Base-by-base conservation (phyloP, 176 grass and related monocot genomes). In the Zizania latifolia region DNA sequence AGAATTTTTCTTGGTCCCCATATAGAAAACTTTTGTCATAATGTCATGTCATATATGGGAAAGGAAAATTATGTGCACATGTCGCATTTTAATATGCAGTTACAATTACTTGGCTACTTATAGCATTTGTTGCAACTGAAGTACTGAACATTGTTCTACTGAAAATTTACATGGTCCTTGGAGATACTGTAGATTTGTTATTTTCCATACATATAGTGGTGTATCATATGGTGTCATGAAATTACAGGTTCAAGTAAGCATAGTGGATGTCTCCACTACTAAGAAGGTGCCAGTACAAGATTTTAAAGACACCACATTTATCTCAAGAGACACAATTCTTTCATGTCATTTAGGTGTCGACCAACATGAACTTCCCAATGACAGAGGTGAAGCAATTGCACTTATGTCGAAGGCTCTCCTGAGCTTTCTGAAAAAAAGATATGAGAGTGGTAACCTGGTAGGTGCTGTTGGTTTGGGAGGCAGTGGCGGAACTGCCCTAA, bases 381-480 rank as follows among this genome's bases (percentile, higher is more conserved):
- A 97, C 32, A 85, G 91, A 89, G 90, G 90, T 24, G 66, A 93
- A 87, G 94, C 94, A 14, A 86, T 93, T 72, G 35, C 84, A 29
- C 2, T 87, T 3, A 84, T 97, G 86, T 85, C 77, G 56, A 86
- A 90, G 32, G 84, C 81, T 57, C 91, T 97, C 40, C 58, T 68
- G 70, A 87, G 81, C 57, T 97, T 97, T 73, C 65, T 97, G 48
- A 85, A 77, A 31, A 72, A 82, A 74, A 78, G 66, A 27, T 87
- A 91, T 31, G 83, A 89, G 72, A 77, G 71, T 0, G 86, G 86
- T 27, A 78, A 68, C 16, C 81, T 93, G 72, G 16, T 86, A 58
- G 94, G 86, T 56, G 88, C 83, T 58, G 81, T 97, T 76, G 94
- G 94, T 44, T 70, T 97, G 26, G 94, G 94, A 53, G 94, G 90